Percentiles rank a stretch among this genome's conserved stretches.
Evolutionary conservation across 352 stramenopile species (phyloP).

Genomic region (Blastocystis sp.): DNA sequence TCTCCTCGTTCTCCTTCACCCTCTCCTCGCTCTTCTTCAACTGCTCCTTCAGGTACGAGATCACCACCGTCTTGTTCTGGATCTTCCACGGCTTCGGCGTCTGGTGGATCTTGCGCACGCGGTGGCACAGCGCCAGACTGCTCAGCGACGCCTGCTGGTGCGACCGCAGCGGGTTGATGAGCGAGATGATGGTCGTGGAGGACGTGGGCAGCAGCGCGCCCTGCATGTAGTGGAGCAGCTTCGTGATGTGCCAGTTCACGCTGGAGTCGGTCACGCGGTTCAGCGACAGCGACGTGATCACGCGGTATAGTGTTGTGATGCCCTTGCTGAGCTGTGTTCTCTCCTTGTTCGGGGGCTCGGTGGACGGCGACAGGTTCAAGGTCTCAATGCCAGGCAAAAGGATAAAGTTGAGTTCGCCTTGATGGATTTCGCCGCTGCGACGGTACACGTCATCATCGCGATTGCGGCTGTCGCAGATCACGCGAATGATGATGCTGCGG

Average conservation of each 20-base stretch:
- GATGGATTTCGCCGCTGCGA: conserved; percentile 3
- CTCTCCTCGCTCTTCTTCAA: background rate
- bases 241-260: conserved; percentile 41
- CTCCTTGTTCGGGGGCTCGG: background rate
- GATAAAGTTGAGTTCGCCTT: conserved; percentile 53
- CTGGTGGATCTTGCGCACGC: conserved; percentile 12
- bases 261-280: no score
- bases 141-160: conserved; percentile 2
- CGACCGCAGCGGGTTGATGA: conserved; percentile 20
- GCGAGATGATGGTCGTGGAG: conserved; percentile 2
- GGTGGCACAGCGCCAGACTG: conserved; percentile 2
- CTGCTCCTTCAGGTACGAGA: conserved; percentile 2
- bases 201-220: background rate
- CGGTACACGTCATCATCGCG: conserved; percentile 23
- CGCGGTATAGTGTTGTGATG: conserved; percentile 40
- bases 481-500: conserved; percentile 34
- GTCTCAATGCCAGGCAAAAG: conserved; percentile 63
- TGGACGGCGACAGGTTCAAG: conserved; percentile 7
- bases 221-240: conserved; percentile 42
- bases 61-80: conserved; percentile 12
- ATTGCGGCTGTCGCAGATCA: conserved; percentile 51
- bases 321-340: background rate
- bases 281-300: conserved; percentile 8
- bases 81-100: background rate
- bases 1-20: conserved; percentile 8